These are phyloP conservation scores for Pascua guehoae DNA, from an alignment of 1,284 basidiomycete species.

Conservation along the genomic window DNA sequence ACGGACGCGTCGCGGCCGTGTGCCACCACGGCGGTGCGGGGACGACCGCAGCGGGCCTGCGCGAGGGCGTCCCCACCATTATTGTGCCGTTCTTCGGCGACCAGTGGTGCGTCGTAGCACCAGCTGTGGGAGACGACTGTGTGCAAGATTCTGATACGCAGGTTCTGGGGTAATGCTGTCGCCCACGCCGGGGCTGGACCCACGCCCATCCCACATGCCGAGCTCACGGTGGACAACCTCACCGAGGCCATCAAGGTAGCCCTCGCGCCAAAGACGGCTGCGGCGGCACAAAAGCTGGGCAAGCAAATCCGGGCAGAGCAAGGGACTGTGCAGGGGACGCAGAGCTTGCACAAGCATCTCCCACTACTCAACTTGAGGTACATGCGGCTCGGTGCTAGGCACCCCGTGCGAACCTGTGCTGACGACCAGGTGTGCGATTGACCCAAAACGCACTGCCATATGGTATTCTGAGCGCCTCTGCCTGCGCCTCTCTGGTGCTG, in stretches of 20 bases:
- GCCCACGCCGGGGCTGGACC: conserved; percentile 63
- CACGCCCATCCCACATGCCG: conserved; percentile 58
- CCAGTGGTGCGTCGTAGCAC: conserved; percentile 54
- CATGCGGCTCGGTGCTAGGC: background rate
- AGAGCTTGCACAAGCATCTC: conserved; percentile 61
- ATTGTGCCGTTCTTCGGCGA: conserved; percentile 70
- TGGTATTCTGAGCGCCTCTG: conserved; percentile 61
- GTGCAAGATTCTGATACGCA: conserved; percentile 5
- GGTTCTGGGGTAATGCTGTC: conserved; percentile 59
- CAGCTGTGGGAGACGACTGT: too few species aligned
- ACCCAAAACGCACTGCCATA: conserved; percentile 54
- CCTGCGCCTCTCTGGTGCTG: conserved; percentile 57
- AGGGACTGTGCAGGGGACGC: conserved; percentile 55
- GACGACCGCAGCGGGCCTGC: conserved; percentile 62
- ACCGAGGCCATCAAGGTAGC: conserved; percentile 57
- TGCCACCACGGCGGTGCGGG: conserved; percentile 69
- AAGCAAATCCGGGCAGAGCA: conserved; percentile 58
- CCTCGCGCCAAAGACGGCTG: conserved; percentile 52
- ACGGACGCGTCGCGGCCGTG: conserved; percentile 58
- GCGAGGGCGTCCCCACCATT: conserved; percentile 62
- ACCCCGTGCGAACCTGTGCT: background rate
- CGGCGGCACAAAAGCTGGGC: conserved; percentile 56
- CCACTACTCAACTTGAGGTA: conserved; percentile 60
- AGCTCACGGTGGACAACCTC: conserved; percentile 56
- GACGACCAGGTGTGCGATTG: conserved; percentile 55